Evolutionary conservation across 202 grass and related monocot species (phyloP), one percentile per base, ranked within the genome.

Genomic region (Panicum virgatum): DNA sequence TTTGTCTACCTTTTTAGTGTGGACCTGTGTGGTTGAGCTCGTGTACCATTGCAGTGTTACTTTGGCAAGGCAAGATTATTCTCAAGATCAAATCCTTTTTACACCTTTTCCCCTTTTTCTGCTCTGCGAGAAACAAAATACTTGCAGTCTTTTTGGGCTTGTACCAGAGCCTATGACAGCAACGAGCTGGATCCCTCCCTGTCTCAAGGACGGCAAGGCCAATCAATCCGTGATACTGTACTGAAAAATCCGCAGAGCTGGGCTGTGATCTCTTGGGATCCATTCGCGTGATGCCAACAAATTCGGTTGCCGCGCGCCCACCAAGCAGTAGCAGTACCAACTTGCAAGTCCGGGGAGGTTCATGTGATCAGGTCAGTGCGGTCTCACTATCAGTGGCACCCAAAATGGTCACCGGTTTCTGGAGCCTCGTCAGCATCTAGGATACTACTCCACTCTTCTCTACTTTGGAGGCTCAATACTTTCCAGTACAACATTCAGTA

Each of bases 161-260:
- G 65, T 26, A 68, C n/a, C n/a, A 26, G n/a, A 44, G n/a, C 65
- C 22, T 43, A 70, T 18, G 44, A 9, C 68, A 26, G 4, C 68
- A 19, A 30, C 27, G 14, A 19, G 22, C 22, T 69, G 66, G 66
- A 43, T 8, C 39, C 11, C 32, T 34, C 32, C 40, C 12, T 26
- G 39, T 40, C 64, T 66, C 10, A 19, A 56, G 20, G 52, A 66
- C 20, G 18, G 38, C 27, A 22, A 37, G 30, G 13, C 20, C 19
- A 66, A 14, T n/a, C 19, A 66, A 14, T n/a, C 64, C 64, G n/a
- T 68, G 65, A 43, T 68, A n/a, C 38, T 44, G 39, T 68, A 67
- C 62, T 20, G 34, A 39, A 65, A 65, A 65, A 65, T 23, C 64
- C 37, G 3, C 18, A 7, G 29, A 20, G 5, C 69, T 72, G 69